A percentile compares a stretch with the other conserved stretches of the same genome.
Conservation (phyloP, 2,329 filamentous ascomycete species). For the Pseudocercospora eumusae region DNA sequence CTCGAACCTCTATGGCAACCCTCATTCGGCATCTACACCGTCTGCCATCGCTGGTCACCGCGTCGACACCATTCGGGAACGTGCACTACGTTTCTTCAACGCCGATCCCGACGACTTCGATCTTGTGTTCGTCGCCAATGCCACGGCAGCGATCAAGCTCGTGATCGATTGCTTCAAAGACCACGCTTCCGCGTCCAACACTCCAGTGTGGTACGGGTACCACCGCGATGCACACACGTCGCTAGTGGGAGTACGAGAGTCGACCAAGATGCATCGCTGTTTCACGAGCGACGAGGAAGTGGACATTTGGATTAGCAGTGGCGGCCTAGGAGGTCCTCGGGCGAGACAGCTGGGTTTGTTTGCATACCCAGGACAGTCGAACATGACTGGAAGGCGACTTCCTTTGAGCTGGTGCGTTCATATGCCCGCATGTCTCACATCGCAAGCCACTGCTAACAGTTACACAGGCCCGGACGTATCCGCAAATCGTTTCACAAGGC, state of each 20-base stretch:
- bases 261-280: slow-evolving; percentile 41
- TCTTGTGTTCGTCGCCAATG: slow-evolving; percentile 63
- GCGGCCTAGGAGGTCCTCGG: slow-evolving; percentile 35
- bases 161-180: slow-evolving; percentile 61
- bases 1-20: slow-evolving; percentile 65
- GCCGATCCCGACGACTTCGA: slow-evolving; percentile 62
- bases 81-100: slow-evolving; percentile 59
- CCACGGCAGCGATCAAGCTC: slow-evolving; percentile 64
- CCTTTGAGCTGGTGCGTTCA: slow-evolving; percentile 39
- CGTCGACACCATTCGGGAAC: slow-evolving; percentile 58
- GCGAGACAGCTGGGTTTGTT: slow-evolving; percentile 41
- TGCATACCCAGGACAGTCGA: slow-evolving; percentile 45
- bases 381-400: slow-evolving; percentile 44
- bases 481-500: slow-evolving; percentile 40
- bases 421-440: background rate
- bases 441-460: slow-evolving; percentile 24
- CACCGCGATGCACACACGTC: slow-evolving; percentile 65
- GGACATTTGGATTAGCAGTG: slow-evolving; percentile 49
- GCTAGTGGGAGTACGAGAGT: slow-evolving; percentile 47
- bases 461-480: slow-evolving; percentile 37
- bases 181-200: slow-evolving; percentile 51
- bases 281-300: slow-evolving; percentile 46
- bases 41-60: slow-evolving; percentile 59
- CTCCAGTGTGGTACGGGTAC: slow-evolving; percentile 59
- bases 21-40: slow-evolving; percentile 64